phyloP scores from a whole-genome alignment of 768 basidiomycete species.

The Kwoniella pini region DNA sequence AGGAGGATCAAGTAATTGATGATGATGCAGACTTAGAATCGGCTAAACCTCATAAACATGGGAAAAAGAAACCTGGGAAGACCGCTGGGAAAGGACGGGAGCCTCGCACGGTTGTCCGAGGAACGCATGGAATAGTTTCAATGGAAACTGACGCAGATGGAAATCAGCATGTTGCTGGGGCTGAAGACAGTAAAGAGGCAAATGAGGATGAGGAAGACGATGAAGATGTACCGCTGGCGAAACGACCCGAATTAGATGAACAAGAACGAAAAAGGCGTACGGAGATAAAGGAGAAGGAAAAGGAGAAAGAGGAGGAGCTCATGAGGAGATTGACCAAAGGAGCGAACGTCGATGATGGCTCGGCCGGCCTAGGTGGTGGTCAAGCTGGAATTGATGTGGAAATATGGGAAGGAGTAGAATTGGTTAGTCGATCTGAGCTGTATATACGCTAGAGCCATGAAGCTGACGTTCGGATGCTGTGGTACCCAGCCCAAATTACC shows the following conservation, averaged over 20 bases:
- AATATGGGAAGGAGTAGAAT: constrained; percentile 52
- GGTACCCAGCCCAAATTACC: constrained; percentile 52
- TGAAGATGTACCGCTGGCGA: constrained; percentile 64
- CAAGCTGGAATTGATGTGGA: constrained; percentile 30
- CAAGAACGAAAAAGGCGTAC: constrained; percentile 39
- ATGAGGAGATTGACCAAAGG: constrained; percentile 69
- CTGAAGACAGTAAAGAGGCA: constrained; percentile 20
- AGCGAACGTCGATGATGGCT: constrained; percentile 66
- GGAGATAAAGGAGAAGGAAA: constrained; percentile 45
- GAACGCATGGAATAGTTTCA: constrained; percentile 37
- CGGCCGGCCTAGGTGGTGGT: constrained; percentile 17
- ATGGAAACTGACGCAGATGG: constrained; percentile 58
- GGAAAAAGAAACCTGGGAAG: constrained; percentile 38
- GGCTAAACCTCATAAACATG: constrained; percentile 23
- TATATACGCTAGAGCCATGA: not conserved
- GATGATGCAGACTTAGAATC: constrained; percentile 22
- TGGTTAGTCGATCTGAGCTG: constrained; percentile 49
- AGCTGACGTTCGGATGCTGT: not conserved
- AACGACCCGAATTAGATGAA: constrained; percentile 44
- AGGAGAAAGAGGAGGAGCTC: constrained; percentile 44
- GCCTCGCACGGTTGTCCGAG: constrained; percentile 42
- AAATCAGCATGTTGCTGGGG: constrained; percentile 70
- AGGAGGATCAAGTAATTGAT: constrained; percentile 7
- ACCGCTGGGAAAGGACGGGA: constrained; percentile 35
- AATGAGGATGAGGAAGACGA: constrained; percentile 53